These are phyloP conservation scores for Rhinocladiella mackenziei DNA, from an alignment of 2,329 filamentous ascomycete species.

Conservation along the genomic window DNA sequence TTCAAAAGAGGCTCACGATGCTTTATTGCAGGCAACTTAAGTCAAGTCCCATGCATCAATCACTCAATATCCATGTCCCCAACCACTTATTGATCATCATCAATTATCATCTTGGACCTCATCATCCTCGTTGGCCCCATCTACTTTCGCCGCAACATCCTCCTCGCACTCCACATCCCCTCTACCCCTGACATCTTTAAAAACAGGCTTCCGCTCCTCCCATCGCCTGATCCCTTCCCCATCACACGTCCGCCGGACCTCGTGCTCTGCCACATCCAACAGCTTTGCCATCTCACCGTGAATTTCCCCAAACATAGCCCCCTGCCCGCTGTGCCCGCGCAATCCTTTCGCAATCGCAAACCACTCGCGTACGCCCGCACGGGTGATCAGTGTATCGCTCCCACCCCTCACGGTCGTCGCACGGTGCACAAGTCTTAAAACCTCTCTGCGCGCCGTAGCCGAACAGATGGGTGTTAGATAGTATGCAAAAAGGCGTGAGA, in stretches of 20 bases:
- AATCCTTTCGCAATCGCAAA: constrained; percentile 14
- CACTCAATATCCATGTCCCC: no score
- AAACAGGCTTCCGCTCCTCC: constrained; percentile 14
- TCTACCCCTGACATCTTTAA: not conserved
- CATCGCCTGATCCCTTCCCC: constrained; percentile 12
- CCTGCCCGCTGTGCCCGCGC: constrained; percentile 17
- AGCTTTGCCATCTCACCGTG: constrained; percentile 11
- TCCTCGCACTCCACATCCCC: not conserved
- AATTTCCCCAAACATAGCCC: constrained; percentile 5
- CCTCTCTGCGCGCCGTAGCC: constrained; percentile 56
- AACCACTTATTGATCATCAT: no score
- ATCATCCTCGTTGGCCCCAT: no score
- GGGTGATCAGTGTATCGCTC: constrained; percentile 68
- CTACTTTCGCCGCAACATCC: not conserved
- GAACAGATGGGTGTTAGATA: constrained; percentile 65
- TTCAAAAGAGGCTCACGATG: no score
- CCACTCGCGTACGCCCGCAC: constrained; percentile 73
- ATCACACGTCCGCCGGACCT: constrained; percentile 14
- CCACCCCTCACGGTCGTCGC: constrained; percentile 67
- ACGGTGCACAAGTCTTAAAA: constrained; percentile 61
- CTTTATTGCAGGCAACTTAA: no score
- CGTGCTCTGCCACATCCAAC: constrained; percentile 9
- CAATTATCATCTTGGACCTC: no score
- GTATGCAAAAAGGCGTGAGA: constrained; percentile 69
- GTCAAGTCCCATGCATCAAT: no score